Percentiles rank a stretch among this genome's conserved stretches.
Evolutionary conservation across 345 rosid genomes (phyloP).

Genomic region (Dipteronia sinensis): DNA sequence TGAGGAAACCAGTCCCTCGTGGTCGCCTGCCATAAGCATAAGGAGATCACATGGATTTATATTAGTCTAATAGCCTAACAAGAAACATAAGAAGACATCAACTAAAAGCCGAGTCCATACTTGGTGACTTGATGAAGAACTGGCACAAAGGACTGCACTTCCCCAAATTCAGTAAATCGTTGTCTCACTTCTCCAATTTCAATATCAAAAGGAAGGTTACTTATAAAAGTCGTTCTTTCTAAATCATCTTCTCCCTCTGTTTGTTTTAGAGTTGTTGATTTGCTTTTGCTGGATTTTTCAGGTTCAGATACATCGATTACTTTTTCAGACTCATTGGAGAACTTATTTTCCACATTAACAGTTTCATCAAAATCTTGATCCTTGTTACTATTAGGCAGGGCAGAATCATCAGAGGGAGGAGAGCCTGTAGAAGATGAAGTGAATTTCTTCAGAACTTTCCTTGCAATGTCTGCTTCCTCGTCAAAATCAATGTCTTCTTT

Average conservation of each 20-base stretch:
- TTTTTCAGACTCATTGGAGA: conserved; percentile 29
- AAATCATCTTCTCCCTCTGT: conserved; percentile 59
- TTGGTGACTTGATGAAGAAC: conserved; percentile 89
- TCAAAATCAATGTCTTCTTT: conserved; percentile 62
- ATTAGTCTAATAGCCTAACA: neutral
- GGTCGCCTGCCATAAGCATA: conserved; percentile 69
- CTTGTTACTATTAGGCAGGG: conserved; percentile 25
- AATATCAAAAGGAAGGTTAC: conserved; percentile 85
- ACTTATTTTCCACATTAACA: conserved; percentile 30
- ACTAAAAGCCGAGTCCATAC: conserved; percentile 40
- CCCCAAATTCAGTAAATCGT: conserved; percentile 74
- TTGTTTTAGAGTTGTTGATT: conserved; percentile 35
- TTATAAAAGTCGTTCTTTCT: conserved; percentile 69
- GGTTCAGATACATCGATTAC: conserved; percentile 37
- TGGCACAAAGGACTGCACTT: conserved; percentile 66
- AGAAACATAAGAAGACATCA: conserved; percentile 7
- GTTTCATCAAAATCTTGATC: conserved; percentile 32
- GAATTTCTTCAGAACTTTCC: conserved; percentile 72
- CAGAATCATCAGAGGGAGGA: conserved; percentile 33
- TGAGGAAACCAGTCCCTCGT: conserved; percentile 87
- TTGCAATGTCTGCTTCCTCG: conserved; percentile 71
- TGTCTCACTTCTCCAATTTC: conserved; percentile 70
- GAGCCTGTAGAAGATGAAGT: conserved; percentile 47
- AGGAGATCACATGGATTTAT: conserved; percentile 4
- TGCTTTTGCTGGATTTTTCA: conserved; percentile 39